Base-by-base conservation (phyloP, 495 filamentous ascomycete species). In the Viridothelium virens region DNA sequence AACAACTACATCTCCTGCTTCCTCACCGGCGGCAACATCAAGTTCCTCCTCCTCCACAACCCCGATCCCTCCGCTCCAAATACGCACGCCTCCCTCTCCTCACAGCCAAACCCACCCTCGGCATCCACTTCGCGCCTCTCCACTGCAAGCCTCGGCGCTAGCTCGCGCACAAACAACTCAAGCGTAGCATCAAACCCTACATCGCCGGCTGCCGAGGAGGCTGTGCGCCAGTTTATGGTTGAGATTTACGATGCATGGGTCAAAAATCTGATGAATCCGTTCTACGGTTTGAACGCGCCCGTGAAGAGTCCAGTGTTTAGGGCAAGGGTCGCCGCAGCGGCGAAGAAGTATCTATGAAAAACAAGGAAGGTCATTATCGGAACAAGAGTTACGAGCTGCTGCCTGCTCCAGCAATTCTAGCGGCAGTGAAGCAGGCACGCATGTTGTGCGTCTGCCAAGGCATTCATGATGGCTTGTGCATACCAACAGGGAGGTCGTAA, bases 211-310 rank as follows among this genome's bases (percentile, higher is more conserved):
- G 92, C 91, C 4, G 94, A 98, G 78, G 94, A 98, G 75, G 93
- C 94, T 0, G 88, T 97, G 67, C 83, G 90, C 71, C 88, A 89
- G 76, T 98, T 98, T 79, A 95, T 98, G 79, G 80, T 80, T 4
- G 94, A 98, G 74, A 89, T 96, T 12, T 97, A 96, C 76, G 94
- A 97, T 76, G 87, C 82, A 66, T 98, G 93, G 84, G 82, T 96
- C 56, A 98, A 98, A 82, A 89, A 91, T n/a, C 84, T 92, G 47
- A 97, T 98, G 94, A 96, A 85, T 75, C 94, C 94, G 41, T 98
- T 98, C 77, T 96, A 95, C 77, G 79, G 83, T 63, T 82, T 86
- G 59, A 90, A 93, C 71, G 89, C 88, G 84, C 85, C 87, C 74
- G 86, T 98, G 39, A 83, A 81, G 75, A 96, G 91, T 75, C 86